Evolutionary conservation across 306 rosid species (phyloP).

Genomic region (Cyamopsis tetragonoloba): DNA sequence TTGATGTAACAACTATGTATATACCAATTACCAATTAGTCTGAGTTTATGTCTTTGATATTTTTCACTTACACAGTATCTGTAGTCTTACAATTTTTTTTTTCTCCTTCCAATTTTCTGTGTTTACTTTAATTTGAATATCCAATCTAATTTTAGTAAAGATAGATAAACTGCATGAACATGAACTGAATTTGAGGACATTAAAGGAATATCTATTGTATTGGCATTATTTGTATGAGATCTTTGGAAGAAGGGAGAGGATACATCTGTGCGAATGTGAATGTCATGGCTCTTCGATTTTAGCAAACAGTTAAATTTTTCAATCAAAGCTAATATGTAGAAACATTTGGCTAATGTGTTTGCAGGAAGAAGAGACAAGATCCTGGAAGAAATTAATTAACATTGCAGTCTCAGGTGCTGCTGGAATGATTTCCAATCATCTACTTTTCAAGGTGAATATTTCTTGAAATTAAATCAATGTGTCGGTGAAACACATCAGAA

Average conservation of each 20-base stretch:
- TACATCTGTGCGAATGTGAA: neutral
- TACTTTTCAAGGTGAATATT: slow-evolving; percentile 78
- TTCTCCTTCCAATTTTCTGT: neutral
- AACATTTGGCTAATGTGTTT: slow-evolving; percentile 20
- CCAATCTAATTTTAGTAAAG: neutral
- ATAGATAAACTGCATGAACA: neutral
- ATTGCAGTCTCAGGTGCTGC: slow-evolving; percentile 98
- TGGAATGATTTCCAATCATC: slow-evolving; percentile 96
- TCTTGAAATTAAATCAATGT: neutral
- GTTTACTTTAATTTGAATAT: neutral
- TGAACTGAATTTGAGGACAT: slow-evolving; percentile 15
- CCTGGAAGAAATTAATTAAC: slow-evolving; percentile 87
- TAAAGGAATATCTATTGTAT: neutral
- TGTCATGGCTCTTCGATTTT: neutral
- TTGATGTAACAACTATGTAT: neutral
- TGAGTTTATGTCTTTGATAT: neutral
- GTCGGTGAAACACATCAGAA: neutral
- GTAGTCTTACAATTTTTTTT: neutral
- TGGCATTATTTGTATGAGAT: neutral
- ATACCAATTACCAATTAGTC: neutral
- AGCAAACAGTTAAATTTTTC: neutral
- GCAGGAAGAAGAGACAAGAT: slow-evolving; percentile 93
- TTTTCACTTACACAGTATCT: neutral
- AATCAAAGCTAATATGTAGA: neutral
- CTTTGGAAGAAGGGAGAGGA: slow-evolving; percentile 1